A percentile compares a stretch with the other conserved stretches of the same genome.
These are phyloP conservation scores for Penicillium nucicola DNA, from an alignment of 495 filamentous ascomycete genomes.

Conservation along the genomic window DNA sequence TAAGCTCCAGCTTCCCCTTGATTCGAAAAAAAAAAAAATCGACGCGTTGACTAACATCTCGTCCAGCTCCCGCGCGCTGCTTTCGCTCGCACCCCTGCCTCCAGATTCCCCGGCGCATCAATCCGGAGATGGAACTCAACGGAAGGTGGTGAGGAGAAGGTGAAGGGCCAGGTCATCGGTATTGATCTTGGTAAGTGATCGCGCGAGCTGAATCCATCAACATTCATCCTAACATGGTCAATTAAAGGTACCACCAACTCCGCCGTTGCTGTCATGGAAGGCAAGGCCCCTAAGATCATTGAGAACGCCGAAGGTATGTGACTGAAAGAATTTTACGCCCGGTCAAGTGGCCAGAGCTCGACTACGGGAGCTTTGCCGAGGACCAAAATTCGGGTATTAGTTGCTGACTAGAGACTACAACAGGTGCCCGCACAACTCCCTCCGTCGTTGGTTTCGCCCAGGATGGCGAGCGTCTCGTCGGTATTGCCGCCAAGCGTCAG, in stretches of 20 bases:
- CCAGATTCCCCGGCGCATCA: conserved; percentile 54
- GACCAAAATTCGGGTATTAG: not conserved
- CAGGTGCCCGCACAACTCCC: conserved; percentile 92
- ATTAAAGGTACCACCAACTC: conserved; percentile 90
- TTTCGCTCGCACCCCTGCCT: conserved; percentile 50
- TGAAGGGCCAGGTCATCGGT: conserved; percentile 95
- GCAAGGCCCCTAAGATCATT: conserved; percentile 91
- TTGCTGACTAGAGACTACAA: conserved; percentile 14
- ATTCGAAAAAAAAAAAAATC: conserved; percentile 4
- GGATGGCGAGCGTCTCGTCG: conserved; percentile 95
- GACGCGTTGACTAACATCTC: conserved; percentile 22
- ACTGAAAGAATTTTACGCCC: conserved; percentile 20
- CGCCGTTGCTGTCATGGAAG: conserved; percentile 96
- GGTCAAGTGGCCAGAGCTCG: conserved; percentile 9
- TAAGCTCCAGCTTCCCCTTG: conserved; percentile 57
- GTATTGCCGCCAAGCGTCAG: conserved; percentile 98
- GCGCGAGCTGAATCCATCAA: not conserved
- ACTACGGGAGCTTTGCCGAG: not conserved
- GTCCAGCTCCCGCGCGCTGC: conserved; percentile 42
- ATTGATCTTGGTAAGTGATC: conserved; percentile 87
- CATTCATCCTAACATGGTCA: conserved; percentile 21
- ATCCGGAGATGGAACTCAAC: conserved; percentile 80
- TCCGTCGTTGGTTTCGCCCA: conserved; percentile 96
- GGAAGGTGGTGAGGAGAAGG: conserved; percentile 77
- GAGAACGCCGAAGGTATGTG: conserved; percentile 89